Base-by-base conservation (phyloP, 2,329 filamentous ascomycete genomes). In the Fusarium sacchari region DNA sequence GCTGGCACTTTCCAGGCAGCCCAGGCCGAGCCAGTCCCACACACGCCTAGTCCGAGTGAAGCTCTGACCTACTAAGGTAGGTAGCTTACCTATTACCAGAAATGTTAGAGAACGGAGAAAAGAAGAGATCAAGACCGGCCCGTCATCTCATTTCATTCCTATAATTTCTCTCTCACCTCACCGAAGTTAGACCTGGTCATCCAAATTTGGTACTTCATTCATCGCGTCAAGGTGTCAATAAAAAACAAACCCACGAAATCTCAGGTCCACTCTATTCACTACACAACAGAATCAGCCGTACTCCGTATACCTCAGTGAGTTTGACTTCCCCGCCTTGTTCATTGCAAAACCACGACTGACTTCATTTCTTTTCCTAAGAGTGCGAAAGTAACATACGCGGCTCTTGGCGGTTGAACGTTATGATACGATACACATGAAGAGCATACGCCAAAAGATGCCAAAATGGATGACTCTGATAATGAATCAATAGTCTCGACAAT, bases 401-500 rank as follows among this genome's bases (percentile, higher is more conserved):
- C 18, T n/a, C 42, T 36, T 60, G 24, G 36, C 4, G 26, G 42
- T 32, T 49, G 17, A 30, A 22, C 32, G 26, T 46, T 28, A 26
- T n/a, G 46, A 65, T 69, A 42, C 44, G 46, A 65, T 69, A 42
- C 44, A 42, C 30, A 46, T 36, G 15, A 30, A 52, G 24, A 49
- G 37, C 15, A 39, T 15, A 32, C 61, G 30, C 53, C 62, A 58
- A 34, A 55, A 34, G 50, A 64, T 12, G 14, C n/a, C 11, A 59
- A 56, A 28, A 47, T 70, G 68, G 56, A 64, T 13, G 67, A 75
- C 28, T 71, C 78, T 20, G 80, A 83, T 37, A 73, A 69, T n/a
- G 63, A 77, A 24, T 82, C 80, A 9, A 28, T 82, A 32, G 74
- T 79, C 7, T 84, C 83, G 15, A 82, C 82, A 7, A 68, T 80